These are phyloP conservation scores for Geosmithia putterillii DNA, from an alignment of 2,329 filamentous ascomycete genomes.

Conservation along the genomic window DNA sequence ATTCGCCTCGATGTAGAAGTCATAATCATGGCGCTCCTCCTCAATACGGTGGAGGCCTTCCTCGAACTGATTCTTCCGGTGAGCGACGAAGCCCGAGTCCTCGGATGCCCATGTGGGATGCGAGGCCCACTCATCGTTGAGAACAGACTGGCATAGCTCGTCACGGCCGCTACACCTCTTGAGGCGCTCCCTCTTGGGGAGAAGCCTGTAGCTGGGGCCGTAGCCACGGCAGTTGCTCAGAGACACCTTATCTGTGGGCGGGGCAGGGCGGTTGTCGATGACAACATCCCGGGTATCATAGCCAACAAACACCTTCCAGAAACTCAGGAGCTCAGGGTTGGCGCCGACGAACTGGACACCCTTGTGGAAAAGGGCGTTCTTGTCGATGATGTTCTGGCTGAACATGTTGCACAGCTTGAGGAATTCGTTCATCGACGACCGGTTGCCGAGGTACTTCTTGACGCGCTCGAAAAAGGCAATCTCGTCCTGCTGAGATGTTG, in stretches of 20 bases:
- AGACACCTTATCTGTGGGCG: constrained; percentile 72
- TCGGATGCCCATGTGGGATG: constrained; percentile 98
- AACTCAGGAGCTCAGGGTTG: constrained; percentile 78
- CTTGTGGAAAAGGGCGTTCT: constrained; percentile 69
- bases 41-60: constrained; percentile 93
- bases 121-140: constrained; percentile 97
- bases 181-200: constrained; percentile 81
- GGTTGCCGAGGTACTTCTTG: constrained; percentile 91
- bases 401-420: constrained; percentile 94
- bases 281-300: constrained; percentile 66
- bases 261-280: constrained; percentile 65
- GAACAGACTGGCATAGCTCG: constrained; percentile 81
- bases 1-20: constrained; percentile 95
- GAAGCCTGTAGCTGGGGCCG: constrained; percentile 84
- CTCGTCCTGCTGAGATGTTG: constrained; percentile 72
- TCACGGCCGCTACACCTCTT: constrained; percentile 91
- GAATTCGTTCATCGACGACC: constrained; percentile 88
- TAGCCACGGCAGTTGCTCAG: constrained; percentile 92
- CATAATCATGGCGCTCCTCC: constrained; percentile 96
- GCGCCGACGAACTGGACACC: constrained; percentile 77
- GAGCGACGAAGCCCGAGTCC: constrained; percentile 93
- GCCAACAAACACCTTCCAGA: constrained; percentile 75
- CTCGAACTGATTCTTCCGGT: constrained; percentile 92
- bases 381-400: constrained; percentile 84
- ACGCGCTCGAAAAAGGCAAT: constrained; percentile 90